Evolutionary conservation across 2,329 filamentous ascomycete species (phyloP).

Genomic region (Colletotrichum liriopes): DNA sequence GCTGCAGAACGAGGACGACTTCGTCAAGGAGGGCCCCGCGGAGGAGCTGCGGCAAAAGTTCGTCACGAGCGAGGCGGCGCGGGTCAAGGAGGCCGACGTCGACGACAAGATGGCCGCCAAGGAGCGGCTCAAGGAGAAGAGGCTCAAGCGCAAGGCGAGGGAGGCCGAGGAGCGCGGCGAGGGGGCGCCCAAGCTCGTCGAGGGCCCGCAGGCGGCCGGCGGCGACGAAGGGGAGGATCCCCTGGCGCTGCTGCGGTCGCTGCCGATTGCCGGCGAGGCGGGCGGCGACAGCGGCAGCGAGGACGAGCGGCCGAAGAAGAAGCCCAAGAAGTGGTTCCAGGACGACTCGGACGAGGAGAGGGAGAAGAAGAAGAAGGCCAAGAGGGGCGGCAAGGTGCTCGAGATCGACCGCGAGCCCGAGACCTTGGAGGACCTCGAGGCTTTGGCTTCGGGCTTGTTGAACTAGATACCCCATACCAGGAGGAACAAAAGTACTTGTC

Average conservation of each 20-base stretch:
- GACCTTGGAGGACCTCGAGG: conserved; percentile 85
- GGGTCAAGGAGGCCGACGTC: conserved; percentile 82
- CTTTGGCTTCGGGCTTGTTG: conserved; percentile 81
- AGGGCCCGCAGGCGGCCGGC: conserved; percentile 48
- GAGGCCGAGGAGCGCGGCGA: conserved; percentile 69
- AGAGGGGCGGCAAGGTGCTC: conserved; percentile 69
- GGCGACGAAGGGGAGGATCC: conserved; percentile 64
- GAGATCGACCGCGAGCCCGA: conserved; percentile 79
- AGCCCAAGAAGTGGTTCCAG: conserved; percentile 85
- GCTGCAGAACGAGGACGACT: conserved; percentile 87
- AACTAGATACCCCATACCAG: conserved; percentile 52
- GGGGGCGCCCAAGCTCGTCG: conserved; percentile 1
- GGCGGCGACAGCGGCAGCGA: conserved; percentile 56
- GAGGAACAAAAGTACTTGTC: not conserved
- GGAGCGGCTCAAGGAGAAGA: conserved; percentile 85
- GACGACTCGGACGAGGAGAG: conserved; percentile 68
- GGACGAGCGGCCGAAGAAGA: conserved; percentile 67
- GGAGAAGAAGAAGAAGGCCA: conserved; percentile 58
- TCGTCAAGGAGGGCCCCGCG: conserved; percentile 81
- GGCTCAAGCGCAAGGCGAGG: conserved; percentile 79
- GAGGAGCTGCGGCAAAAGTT: conserved; percentile 84
- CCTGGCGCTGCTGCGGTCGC: conserved; percentile 70
- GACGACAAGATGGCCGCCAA: conserved; percentile 87
- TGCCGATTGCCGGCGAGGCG: conserved; percentile 64
- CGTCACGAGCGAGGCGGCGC: conserved; percentile 80